A percentile compares a stretch with the other conserved stretches of the same genome.
These are phyloP conservation scores for Saccharomyces hybrid DNA, from an alignment of 1,139 yeast genomes.

Conservation along the genomic window DNA sequence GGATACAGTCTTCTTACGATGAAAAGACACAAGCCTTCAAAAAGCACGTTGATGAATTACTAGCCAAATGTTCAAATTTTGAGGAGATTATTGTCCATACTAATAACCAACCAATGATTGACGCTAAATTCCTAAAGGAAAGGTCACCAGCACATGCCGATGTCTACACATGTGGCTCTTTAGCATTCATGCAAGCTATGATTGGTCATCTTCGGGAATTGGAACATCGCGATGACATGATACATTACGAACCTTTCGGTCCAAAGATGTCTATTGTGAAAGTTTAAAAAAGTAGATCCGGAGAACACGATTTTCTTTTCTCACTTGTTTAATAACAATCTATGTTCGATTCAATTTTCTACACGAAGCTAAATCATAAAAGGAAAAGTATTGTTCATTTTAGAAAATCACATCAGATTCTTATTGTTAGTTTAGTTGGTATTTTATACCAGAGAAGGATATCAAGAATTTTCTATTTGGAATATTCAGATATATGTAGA, in stretches of 20 bases:
- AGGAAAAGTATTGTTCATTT: neutral
- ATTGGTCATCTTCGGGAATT: slow-evolving; percentile 16
- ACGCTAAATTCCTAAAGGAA: slow-evolving; percentile 18
- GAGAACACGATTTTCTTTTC: neutral
- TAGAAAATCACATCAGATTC: neutral
- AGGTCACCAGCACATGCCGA: slow-evolving; percentile 25
- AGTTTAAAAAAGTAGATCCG: slow-evolving; percentile 8
- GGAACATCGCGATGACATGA: slow-evolving; percentile 18
- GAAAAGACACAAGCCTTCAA: slow-evolving; percentile 23
- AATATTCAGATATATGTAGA: neutral
- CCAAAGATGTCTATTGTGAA: slow-evolving; percentile 29
- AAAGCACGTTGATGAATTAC: slow-evolving; percentile 18
- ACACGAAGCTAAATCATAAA: neutral
- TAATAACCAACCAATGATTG: slow-evolving; percentile 21
- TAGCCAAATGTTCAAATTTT: slow-evolving; percentile 12
- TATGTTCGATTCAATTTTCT: neutral
- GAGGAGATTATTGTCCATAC: slow-evolving; percentile 20
- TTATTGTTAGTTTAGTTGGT: neutral
- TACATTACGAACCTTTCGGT: slow-evolving; percentile 31
- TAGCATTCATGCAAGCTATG: slow-evolving; percentile 27
- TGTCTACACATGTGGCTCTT: slow-evolving; percentile 29
- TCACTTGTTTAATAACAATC: neutral
- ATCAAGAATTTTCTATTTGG: neutral
- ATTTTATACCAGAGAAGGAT: neutral
- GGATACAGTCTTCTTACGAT: slow-evolving; percentile 28